Base-by-base conservation (phyloP, 1,284 basidiomycete species). In the Cutaneotrichosporon mucoides region DNA sequence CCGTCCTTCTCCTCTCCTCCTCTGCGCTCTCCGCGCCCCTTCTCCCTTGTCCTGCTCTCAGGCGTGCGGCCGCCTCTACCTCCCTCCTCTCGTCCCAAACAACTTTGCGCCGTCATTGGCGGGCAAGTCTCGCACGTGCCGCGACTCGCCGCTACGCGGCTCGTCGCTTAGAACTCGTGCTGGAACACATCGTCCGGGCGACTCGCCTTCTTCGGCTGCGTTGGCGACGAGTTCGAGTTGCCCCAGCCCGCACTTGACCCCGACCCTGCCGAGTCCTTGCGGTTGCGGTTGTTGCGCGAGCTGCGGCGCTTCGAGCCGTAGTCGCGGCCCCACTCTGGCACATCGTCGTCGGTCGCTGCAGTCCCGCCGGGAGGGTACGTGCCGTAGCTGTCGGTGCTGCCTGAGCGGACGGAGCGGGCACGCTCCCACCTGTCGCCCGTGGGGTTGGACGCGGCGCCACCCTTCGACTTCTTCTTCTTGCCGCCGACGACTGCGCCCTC, bases 261-360 rank as follows among this genome's bases (percentile, higher is more conserved):
- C 15, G 38, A 42, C 16, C 24, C 40, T 1, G 53, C 43, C 7
- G 44, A 38, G 55, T 49, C 55, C 38, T 53, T 57, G 37, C 59
- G 13, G 36, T 57, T 56, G 49, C 65, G 65, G 48, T 66, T 70
- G 34, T 59, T 64, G 38, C 63, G 68, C 24, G 59, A 60, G 46
- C 58, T 65, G 42, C 67, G 55, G 46, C 65, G 53, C 60, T 70
- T 70, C 49, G 67, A 65, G 8, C 78, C 78, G 55, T 79, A 79
- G 54, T 78, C 77, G 60, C 68, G 68, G 35, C 77, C 77, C 79
- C 79, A 79, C 57, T 78, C 77, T 47, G 79, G 79, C 6, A 79
- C 75, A 57, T 79, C 77, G 48, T 70, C 70, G 60, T 79, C 76
- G 41, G 68, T 66, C 6, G 70, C 63, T 12, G 69, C 68, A n/a